Conservation (phyloP, 2,329 filamentous ascomycete genomes). For the Phialophora verrucosa region DNA sequence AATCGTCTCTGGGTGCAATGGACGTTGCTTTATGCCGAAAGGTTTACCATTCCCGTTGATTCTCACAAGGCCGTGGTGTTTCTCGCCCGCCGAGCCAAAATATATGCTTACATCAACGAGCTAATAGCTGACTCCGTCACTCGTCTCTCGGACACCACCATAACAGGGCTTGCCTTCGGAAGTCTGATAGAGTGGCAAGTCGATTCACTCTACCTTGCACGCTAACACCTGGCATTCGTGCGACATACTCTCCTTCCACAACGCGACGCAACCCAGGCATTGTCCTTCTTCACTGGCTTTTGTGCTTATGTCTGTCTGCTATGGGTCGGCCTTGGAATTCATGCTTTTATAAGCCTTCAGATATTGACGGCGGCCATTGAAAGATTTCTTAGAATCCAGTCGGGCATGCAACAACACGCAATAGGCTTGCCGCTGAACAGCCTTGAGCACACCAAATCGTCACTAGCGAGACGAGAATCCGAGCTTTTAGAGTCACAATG, state of each 20-base stretch:
- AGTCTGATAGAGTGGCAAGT: conserved; percentile 9
- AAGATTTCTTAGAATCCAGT: neutral
- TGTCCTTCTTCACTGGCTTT: neutral
- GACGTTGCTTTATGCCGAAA: neutral
- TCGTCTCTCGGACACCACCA: neutral
- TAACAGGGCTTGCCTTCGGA: neutral
- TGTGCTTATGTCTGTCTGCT: neutral
- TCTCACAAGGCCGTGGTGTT: neutral
- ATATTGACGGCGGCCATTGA: neutral
- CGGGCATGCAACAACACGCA: neutral
- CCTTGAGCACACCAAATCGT: neutral
- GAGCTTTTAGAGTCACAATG: neutral
- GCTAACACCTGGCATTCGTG: conserved; percentile 1
- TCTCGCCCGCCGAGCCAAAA: neutral
- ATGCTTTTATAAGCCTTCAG: neutral
- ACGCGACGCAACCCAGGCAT: neutral
- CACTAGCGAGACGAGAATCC: neutral
- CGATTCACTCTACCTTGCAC: neutral
- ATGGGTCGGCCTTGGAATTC: neutral
- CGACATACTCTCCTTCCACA: neutral
- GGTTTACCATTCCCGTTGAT: neutral
- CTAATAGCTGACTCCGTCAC: neutral
- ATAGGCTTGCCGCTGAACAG: neutral
- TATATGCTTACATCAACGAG: conserved; percentile 6
- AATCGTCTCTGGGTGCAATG: conserved; percentile 4